A percentile compares a stretch with the other conserved stretches of the same genome.
Evolutionary conservation across 345 rosid species (phyloP).

Genomic region (Abelmoschus esculentus): DNA sequence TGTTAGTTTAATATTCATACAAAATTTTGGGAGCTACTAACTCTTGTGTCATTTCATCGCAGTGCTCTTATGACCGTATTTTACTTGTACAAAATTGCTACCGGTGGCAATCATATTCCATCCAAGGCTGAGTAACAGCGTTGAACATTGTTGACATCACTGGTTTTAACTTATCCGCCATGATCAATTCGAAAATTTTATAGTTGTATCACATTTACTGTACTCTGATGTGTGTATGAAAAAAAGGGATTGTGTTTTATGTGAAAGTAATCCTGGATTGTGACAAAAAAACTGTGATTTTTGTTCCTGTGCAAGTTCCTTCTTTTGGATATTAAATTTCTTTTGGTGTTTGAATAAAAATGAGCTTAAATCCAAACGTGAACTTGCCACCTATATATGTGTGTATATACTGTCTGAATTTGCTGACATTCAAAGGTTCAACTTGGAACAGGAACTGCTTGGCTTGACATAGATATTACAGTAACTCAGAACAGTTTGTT

Average conservation of each 20-base stretch:
- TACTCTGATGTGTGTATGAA: not conserved
- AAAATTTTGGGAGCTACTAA: conserved; percentile 3
- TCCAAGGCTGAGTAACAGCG: conserved; percentile 57
- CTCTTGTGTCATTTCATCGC: conserved; percentile 28
- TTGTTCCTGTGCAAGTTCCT: not conserved
- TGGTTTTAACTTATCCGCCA: not conserved
- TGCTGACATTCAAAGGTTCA: not conserved
- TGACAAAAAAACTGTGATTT: not conserved
- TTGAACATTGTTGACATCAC: not conserved
- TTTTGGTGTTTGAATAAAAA: not conserved
- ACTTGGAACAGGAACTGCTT: not conserved
- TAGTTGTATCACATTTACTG: conserved; percentile 4
- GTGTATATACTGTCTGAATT: not conserved
- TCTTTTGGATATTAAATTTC: not conserved
- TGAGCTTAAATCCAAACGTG: not conserved
- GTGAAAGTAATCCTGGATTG: not conserved
- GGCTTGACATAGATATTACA: not conserved
- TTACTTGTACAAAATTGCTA: conserved; percentile 70
- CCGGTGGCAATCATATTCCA: conserved; percentile 79
- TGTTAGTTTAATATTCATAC: not conserved
- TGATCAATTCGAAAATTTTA: not conserved
- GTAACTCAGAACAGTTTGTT: not conserved
- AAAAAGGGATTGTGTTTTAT: not conserved
- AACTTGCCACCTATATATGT: not conserved
- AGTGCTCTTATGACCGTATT: conserved; percentile 86